Evolutionary conservation across 345 rosid species (phyloP).

Genomic region (Salix caprea): DNA sequence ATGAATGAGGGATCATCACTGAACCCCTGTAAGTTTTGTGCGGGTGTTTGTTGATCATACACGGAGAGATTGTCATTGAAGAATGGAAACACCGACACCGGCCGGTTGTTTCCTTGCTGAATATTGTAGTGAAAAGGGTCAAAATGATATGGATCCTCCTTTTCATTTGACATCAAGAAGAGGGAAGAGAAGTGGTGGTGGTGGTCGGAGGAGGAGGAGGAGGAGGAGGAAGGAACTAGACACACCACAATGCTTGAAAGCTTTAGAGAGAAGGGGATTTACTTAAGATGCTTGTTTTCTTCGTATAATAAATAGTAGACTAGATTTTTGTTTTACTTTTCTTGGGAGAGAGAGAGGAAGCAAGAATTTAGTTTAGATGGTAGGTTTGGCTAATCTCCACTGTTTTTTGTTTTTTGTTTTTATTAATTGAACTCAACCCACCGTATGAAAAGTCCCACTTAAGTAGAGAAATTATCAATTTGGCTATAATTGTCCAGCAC

Average conservation of each 20-base stretch:
- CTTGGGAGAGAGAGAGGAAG: neutral
- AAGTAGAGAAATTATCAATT: neutral
- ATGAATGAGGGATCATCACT: conserved; percentile 43
- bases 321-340: neutral
- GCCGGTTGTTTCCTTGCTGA: conserved; percentile 13
- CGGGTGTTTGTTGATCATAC: conserved; percentile 3
- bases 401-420: neutral
- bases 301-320: neutral
- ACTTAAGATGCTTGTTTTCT: neutral
- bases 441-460: neutral
- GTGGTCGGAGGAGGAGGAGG: neutral
- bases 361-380: neutral
- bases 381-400: neutral
- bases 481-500: neutral
- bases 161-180: conserved; percentile 30
- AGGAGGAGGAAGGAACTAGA: neutral
- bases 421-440: neutral
- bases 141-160: conserved; percentile 12
- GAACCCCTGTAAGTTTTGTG: conserved; percentile 8
- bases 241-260: neutral
- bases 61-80: conserved; percentile 21
- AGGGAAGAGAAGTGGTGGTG: neutral
- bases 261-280: neutral
- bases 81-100: conserved; percentile 12
- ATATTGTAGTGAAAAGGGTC: conserved; percentile 30